Evolutionary conservation across 2,329 filamentous ascomycete genomes (phyloP), one percentile per base, ranked within the genome.

Genomic region (Botrytis byssoidea): DNA sequence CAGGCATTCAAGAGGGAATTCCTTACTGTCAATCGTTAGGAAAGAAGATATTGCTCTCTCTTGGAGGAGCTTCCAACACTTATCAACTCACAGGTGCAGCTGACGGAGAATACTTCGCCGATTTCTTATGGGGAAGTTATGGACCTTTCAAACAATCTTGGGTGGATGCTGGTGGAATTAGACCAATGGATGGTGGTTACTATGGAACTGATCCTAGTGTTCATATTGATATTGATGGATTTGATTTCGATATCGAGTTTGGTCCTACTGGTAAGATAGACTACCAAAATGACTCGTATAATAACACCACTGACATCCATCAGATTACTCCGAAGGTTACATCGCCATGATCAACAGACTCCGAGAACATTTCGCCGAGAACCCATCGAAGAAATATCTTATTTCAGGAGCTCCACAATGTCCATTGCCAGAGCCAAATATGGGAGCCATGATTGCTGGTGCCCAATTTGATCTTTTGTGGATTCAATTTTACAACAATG

Each of bases 1-100:
- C 83, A 2, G 70, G 73, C 0, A 74, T 85, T 16, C 81, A 81
- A 68, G 75, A 80, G 32, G 82, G 82, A 70, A 80, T 85, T n/a
- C 81, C 81, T 44, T 79, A 80, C 22, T 85, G 84, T 74, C 83
- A 85, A 57, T 78, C 73, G 8, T 70, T 73, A 16, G 80, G 79
- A 51, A 85, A 84, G 79, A 85, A 83, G 76, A 79, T 85, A 57
- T 65, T 85, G 2, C 78, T 85, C 2, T 84, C 83, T 8, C 76
- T 85, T 14, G 84, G 84, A 70, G 83, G 79, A n/a, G 73, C 75
- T 10, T 70, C 73, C 18, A 8, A 37, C 14, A 74, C 68, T 61
- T 84, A 84, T 74, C 81, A 84, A 73, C 79, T 84, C 35, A 82
- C 80, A 2, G 83, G 82, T 46, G 76, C 76, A 5, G 74, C 78